A percentile compares a stretch with the other conserved stretches of the same genome.
Evolutionary conservation across 192 early-diverging fungal species (phyloP).

Genomic region (Coemansia sp.): DNA sequence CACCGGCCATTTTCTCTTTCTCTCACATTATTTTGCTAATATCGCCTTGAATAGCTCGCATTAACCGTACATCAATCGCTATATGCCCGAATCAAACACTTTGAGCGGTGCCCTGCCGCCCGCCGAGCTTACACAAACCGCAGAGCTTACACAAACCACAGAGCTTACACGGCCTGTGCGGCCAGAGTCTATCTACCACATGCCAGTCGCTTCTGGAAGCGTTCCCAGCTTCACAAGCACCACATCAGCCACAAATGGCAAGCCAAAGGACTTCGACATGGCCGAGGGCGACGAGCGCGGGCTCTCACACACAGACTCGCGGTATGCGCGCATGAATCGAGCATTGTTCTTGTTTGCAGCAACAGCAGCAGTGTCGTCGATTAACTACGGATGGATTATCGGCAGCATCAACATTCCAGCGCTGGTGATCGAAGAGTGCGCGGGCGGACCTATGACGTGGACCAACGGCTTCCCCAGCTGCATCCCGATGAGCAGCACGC

Average conservation of each 20-base stretch:
- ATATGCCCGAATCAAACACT: not conserved
- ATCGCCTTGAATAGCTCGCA: not conserved
- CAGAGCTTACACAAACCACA: not conserved
- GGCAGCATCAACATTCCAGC: constrained; percentile 57
- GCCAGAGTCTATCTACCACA: not conserved
- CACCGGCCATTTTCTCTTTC: not conserved
- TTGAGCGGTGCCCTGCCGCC: not conserved
- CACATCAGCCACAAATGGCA: constrained; percentile 12
- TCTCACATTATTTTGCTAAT: not conserved
- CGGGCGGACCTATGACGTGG: constrained; percentile 42
- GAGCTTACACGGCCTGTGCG: not conserved
- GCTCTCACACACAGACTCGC: constrained; percentile 31
- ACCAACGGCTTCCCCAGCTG: constrained; percentile 58
- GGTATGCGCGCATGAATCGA: constrained; percentile 28
- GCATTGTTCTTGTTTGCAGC: constrained; percentile 36
- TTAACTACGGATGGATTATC: constrained; percentile 55
- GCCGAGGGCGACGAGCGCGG: constrained; percentile 26
- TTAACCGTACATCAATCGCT: not conserved
- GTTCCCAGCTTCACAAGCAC: constrained; percentile 30
- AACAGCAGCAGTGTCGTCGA: constrained; percentile 44
- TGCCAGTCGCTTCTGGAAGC: not conserved
- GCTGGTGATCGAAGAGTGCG: constrained; percentile 53
- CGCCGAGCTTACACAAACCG: no score
- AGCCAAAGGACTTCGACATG: constrained; percentile 5
- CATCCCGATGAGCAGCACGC: constrained; percentile 63